Base-by-base conservation (phyloP, 441 rosid species). In the Gossypium davidsonii region DNA sequence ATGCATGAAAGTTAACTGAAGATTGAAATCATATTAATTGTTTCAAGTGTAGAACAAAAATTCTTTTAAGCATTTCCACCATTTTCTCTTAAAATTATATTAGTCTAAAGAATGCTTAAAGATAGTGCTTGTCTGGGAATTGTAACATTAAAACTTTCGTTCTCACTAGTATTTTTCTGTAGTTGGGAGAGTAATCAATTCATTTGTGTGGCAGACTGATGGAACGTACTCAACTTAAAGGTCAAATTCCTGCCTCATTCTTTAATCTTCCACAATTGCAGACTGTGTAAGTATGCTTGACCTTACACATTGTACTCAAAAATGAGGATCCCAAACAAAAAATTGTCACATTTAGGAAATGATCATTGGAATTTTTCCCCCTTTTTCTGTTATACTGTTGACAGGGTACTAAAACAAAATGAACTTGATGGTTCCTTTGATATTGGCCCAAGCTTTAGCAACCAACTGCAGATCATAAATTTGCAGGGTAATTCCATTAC, bases 261-360 rank as follows among this genome's bases (percentile, higher is more conserved):
- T 91, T 92, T 81, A 77, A 76, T 82, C 88, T 86, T 78, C 11
- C 80, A 31, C n/a, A 63, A 11, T 79, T 95, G 74, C 85, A 89
- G 73, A 89, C 86, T 0, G 83, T 89, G 98, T 92, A 66, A 80
- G 94, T 79, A 20, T 39, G 31, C 70, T 76, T 56, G 4, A 60
- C 64, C 23, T 77, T 31, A 6, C 25, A 4, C 51, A 69, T 25
- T 18, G 20, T 25, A 28, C 20, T 28, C 52, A 20, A 6, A 52
- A 52, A 18, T 0, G 3, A 15, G 26, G 42, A 28, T 26, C 25
- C 28, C 6, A 52, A 53, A 31, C n/a, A 67, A 49, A 68, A 52
- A 49, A 17, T n/a, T 28, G 60, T 17, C 26, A 61, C 49, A 49
- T 6, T 10, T 26, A 34, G 14, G 55, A 73, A 42, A 53, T 73